Evolutionary conservation across 192 early-diverging fungal species (phyloP), one percentile per base, ranked within the genome.

Genomic region (Phlyctochytrium arcticum): DNA sequence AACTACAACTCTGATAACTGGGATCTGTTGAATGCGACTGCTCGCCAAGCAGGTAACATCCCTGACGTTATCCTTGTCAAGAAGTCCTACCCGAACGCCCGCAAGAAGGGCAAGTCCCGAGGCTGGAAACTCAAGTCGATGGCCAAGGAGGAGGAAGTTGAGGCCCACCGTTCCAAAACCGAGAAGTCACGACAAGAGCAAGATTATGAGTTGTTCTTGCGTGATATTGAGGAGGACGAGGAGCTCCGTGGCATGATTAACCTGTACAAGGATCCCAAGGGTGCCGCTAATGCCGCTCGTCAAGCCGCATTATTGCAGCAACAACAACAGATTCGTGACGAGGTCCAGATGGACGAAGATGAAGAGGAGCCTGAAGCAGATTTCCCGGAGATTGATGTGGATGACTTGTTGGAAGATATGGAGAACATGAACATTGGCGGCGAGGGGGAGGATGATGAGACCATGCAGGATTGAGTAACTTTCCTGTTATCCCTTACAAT

Each of bases 191-290:
- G 63, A 27, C 83, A 86, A 46, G 93, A 96, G 54, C 74, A 88
- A 42, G 96, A 99, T 76, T 91, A 89, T 70, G 96, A 99, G 73
- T 69, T 90, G 66, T 99, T 99, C 81, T 77, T 97, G 88, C 87
- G 93, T 66, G 96, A 99, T 78, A 79, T 99, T 48, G 96, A 99
- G 77, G 96, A 99, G 77, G 96, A 99, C 80, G 82, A 92, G 27
- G 96, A 99, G 78, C 84, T 98, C 58, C 83, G 96, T 54, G 88
- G 90, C 64, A 92, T 90, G 68, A 78, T 99, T 65, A 96, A 99
- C 64, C 82, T 99, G 44, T 99, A 93, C 85, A 95, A 94, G 79
- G 70, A 72, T 15, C 58, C 54, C 12, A 30, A 47, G 31, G 24
- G 39, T n/a, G n/a, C n/a, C n/a, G 42, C 42, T 7, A 54, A 54